Percentiles rank a stretch among this genome's conserved stretches.
Evolutionary conservation across 495 filamentous ascomycete species (phyloP).

Genomic region (Penicillium waksmanii): DNA sequence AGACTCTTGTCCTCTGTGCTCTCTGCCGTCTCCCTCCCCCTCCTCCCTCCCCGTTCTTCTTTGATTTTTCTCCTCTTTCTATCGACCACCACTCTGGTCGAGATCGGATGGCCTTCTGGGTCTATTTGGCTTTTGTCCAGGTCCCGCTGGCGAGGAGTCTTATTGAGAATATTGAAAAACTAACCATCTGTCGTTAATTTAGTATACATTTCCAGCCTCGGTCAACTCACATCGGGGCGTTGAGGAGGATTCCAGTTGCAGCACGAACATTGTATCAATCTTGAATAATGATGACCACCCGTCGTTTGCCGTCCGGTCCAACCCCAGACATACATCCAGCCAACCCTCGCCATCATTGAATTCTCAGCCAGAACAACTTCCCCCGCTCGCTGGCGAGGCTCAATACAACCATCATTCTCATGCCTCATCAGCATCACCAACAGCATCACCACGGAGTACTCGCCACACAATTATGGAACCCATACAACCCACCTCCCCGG

Average conservation of each 20-base stretch:
- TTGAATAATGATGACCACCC: constrained; percentile 55
- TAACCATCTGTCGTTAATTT: constrained; percentile 17
- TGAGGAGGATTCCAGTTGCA: constrained; percentile 41
- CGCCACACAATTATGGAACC: constrained; percentile 37
- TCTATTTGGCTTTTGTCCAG: constrained; percentile 15
- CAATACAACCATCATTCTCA: constrained; percentile 28
- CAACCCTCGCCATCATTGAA: constrained; percentile 36
- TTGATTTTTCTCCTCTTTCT: constrained; percentile 4
- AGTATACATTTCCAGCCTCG: constrained; percentile 30
- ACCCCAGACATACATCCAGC: constrained; percentile 37
- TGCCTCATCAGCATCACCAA: constrained; percentile 34
- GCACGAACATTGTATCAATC: constrained; percentile 49
- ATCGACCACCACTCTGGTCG: not conserved
- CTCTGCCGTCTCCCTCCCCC: constrained; percentile 8
- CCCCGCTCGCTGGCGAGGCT: constrained; percentile 22
- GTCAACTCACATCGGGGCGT: constrained; percentile 22
- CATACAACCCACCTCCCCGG: constrained; percentile 35
- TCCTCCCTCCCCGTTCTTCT: constrained; percentile 11
- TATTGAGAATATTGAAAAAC: constrained; percentile 9
- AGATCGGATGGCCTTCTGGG: constrained; percentile 16
- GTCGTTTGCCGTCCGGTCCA: constrained; percentile 51
- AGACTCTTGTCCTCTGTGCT: not conserved
- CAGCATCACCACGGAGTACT: constrained; percentile 28
- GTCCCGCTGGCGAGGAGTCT: constrained; percentile 12
- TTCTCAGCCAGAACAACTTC: constrained; percentile 32